These are phyloP conservation scores for Alternaria postmessia DNA, from an alignment of 2,329 filamentous ascomycete species.

Conservation along the genomic window DNA sequence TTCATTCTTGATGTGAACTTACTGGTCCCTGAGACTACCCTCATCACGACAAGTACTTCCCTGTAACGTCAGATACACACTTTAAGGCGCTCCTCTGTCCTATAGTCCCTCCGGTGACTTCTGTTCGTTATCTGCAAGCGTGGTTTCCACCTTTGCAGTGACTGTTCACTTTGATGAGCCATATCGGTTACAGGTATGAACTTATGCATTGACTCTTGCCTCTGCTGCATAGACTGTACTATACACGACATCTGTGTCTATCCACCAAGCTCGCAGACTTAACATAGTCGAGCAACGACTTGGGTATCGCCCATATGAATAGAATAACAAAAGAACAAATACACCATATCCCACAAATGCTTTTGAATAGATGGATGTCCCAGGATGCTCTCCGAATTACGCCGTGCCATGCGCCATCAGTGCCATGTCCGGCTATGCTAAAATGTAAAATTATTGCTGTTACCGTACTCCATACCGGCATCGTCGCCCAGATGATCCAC, in stretches of 20 bases:
- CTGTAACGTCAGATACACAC: too few species aligned
- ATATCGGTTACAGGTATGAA: too few species aligned
- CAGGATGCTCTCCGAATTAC: background rate
- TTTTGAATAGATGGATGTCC: background rate
- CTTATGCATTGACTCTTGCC: background rate
- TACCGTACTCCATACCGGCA: constrained; percentile 24
- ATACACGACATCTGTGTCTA: background rate
- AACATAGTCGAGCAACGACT: background rate
- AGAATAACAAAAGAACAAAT: background rate
- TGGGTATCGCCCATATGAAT: background rate
- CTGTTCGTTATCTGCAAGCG: too few species aligned
- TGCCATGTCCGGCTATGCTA: background rate
- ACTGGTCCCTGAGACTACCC: too few species aligned
- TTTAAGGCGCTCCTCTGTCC: too few species aligned
- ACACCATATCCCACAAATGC: background rate
- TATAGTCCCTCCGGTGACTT: too few species aligned
- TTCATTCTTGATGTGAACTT: too few species aligned
- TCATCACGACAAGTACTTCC: too few species aligned
- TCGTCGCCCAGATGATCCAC: constrained; percentile 48
- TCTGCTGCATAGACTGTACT: background rate
- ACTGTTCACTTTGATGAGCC: too few species aligned
- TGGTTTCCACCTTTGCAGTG: too few species aligned
- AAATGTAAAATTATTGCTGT: constrained; percentile 6
- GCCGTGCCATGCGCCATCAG: background rate
- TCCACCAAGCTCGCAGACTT: background rate